Conservation (phyloP, 2,329 filamentous ascomycete genomes). For the Neonectria magnoliae region DNA sequence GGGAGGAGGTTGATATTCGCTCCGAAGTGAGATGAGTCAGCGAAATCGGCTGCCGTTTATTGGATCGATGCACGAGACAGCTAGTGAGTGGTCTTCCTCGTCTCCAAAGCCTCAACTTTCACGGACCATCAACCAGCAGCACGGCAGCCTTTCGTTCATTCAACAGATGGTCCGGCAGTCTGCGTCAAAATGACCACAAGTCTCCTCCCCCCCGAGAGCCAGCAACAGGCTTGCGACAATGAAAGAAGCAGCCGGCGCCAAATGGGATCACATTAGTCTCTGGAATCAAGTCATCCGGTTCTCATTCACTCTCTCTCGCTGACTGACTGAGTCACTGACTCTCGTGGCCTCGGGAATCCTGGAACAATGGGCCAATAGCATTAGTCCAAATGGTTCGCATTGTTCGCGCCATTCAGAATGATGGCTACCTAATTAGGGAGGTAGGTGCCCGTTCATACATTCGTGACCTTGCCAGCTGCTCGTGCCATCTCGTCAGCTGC, state of each 20-base stretch:
- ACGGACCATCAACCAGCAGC: background rate
- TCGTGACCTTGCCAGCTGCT: background rate
- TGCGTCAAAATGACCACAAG: background rate
- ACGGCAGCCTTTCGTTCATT: too few relatives aligned
- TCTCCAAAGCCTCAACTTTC: too few relatives aligned
- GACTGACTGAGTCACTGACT: background rate
- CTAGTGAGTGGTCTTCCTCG: background rate
- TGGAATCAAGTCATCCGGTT: background rate
- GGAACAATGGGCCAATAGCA: background rate
- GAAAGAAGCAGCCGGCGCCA: background rate
- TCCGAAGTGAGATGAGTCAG: conserved; percentile 42
- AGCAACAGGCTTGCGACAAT: too few relatives aligned
- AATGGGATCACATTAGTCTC: background rate
- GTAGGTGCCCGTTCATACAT: background rate
- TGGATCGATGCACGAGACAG: conserved; percentile 23
- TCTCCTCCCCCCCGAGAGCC: background rate
- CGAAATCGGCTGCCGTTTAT: conserved; percentile 29
- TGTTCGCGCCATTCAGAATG: background rate
- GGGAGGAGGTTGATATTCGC: background rate
- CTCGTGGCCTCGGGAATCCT: background rate
- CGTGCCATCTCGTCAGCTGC: background rate
- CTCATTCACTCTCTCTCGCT: background rate
- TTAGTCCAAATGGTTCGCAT: background rate
- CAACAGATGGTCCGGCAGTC: background rate
- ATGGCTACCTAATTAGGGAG: background rate